phyloP scores from a whole-genome alignment of 208 protist genomes.

The Leishmania tarentolae region DNA sequence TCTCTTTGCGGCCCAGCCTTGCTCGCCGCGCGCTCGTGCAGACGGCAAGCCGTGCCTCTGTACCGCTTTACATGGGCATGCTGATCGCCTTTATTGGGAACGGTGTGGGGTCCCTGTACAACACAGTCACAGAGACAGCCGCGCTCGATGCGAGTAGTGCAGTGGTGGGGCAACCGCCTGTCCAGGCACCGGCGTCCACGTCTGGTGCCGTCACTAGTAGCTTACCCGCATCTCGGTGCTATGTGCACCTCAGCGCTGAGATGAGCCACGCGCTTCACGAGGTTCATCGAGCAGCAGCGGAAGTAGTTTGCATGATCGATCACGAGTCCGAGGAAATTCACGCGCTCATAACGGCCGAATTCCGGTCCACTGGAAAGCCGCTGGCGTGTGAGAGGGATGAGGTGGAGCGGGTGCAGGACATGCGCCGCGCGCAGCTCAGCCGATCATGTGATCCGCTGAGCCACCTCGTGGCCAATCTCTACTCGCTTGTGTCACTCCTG shows the following conservation, averaged over 20 bases:
- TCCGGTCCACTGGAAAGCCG: not conserved
- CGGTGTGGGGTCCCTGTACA: conserved; percentile 31
- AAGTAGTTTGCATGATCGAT: conserved; percentile 7
- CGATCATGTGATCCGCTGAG: conserved; percentile 14
- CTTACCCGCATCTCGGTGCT: not conserved
- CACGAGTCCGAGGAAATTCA: conserved; percentile 3
- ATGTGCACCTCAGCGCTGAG: conserved; percentile 15
- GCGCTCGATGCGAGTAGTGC: not conserved
- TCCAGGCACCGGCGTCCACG: not conserved
- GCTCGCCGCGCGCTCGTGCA: conserved; percentile 29
- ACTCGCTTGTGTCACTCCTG: conserved; percentile 30
- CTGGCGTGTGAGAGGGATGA: not conserved
- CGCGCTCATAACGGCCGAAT: conserved; percentile 1
- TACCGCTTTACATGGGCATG: conserved; percentile 34
- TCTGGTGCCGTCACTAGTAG: no score
- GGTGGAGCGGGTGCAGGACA: not conserved
- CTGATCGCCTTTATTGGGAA: conserved; percentile 36
- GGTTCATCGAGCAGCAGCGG: conserved; percentile 20
- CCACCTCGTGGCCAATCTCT: conserved; percentile 26
- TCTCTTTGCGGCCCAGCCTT: not conserved
- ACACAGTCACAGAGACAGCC: not conserved
- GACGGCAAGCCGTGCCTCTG: conserved; percentile 18
- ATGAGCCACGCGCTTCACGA: conserved; percentile 22
- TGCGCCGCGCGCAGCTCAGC: not conserved
- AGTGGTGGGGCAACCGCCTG: not conserved